These are phyloP conservation scores for Phylloporus arenicola DNA, from an alignment of 768 basidiomycete species.

Conservation along the genomic window DNA sequence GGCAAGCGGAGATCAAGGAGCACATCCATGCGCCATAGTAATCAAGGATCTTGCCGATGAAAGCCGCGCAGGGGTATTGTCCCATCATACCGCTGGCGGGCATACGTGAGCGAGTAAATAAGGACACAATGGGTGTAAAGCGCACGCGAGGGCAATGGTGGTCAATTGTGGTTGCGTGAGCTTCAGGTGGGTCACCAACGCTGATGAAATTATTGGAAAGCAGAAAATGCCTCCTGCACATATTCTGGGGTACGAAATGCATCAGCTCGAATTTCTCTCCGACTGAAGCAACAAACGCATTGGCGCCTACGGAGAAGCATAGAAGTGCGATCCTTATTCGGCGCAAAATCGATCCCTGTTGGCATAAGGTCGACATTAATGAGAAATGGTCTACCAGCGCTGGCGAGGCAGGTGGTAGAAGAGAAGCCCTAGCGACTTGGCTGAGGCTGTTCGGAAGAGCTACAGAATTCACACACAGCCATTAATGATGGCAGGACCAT, in stretches of 20 bases:
- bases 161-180: conserved; percentile 74
- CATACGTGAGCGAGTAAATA: neutral
- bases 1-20: conserved; percentile 54
- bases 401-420: neutral
- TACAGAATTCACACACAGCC: neutral
- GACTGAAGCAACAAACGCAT: conserved; percentile 47
- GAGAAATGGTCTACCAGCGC: neutral
- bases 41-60: conserved; percentile 69
- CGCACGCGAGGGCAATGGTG: conserved; percentile 72
- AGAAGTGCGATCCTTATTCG: conserved; percentile 26
- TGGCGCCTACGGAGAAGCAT: conserved; percentile 54
- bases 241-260: conserved; percentile 37
- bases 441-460: neutral
- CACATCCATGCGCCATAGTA: conserved; percentile 60
- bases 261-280: neutral
- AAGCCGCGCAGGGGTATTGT: conserved; percentile 70
- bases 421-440: too few species aligned
- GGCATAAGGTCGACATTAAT: conserved; percentile 11
- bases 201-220: conserved; percentile 69
- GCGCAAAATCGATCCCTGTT: conserved; percentile 14
- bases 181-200: conserved; percentile 51
- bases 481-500: too few species aligned
- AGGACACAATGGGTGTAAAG: conserved; percentile 28
- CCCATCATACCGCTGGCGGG: conserved; percentile 66
- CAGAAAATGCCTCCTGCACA: conserved; percentile 77